These are phyloP conservation scores for Penicillium taxi DNA, from an alignment of 495 filamentous ascomycete species.

Conservation along the genomic window DNA sequence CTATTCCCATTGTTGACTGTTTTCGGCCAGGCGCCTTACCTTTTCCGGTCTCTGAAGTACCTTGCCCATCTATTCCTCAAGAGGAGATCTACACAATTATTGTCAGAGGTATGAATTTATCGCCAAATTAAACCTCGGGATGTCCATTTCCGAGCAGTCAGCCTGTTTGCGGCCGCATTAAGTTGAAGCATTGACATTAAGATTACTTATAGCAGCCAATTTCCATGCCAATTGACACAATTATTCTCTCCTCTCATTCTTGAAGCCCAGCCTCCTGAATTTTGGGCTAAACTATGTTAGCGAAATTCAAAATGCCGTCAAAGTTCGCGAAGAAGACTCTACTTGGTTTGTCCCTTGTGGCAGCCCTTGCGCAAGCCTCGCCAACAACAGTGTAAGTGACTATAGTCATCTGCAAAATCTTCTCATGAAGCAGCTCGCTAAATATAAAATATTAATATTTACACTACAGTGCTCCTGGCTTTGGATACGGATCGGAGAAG, in stretches of 20 bases:
- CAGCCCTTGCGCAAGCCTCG: conserved; percentile 25
- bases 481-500: conserved; percentile 38
- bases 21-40: conserved; percentile 14
- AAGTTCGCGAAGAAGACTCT: conserved; percentile 29
- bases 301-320: conserved; percentile 28
- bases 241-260: conserved; percentile 18
- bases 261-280: conserved; percentile 20
- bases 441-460: neutral
- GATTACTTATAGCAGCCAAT: conserved; percentile 34
- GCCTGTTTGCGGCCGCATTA: conserved; percentile 13
- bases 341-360: conserved; percentile 28
- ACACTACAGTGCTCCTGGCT: conserved; percentile 26
- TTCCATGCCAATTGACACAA: conserved; percentile 28
- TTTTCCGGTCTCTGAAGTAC: conserved; percentile 3
- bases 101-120: conserved; percentile 8
- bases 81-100: conserved; percentile 10
- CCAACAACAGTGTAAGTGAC: conserved; percentile 28
- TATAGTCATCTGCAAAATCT: neutral
- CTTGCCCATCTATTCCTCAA: neutral
- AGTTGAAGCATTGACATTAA: conserved; percentile 9
- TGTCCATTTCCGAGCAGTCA: conserved; percentile 10
- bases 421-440: no score
- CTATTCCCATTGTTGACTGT: conserved; percentile 9
- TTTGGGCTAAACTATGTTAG: conserved; percentile 7
- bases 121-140: neutral